Base-by-base conservation (phyloP, 2,329 filamentous ascomycete genomes). In the Alternaria panax region DNA sequence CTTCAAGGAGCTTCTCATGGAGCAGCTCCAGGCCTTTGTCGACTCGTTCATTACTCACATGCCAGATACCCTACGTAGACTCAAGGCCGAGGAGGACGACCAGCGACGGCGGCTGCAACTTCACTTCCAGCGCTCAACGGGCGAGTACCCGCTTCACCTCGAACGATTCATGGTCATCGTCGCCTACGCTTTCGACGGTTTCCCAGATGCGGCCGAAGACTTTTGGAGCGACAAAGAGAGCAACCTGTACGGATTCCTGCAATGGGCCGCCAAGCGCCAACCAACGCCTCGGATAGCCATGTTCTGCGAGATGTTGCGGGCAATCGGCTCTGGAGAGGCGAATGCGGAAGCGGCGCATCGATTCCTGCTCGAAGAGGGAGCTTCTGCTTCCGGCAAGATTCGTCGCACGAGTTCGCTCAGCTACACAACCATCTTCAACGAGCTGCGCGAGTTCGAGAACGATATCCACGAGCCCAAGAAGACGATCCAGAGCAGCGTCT, bases 241-340 rank as follows among this genome's bases (percentile, higher is more conserved):
- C 73, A 97, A 97, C 68, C 82, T 99, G 30, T 92, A 93, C 63
- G 95, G 95, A 0, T 99, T 99, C 75, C 85, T 99, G 75, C 92
- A 96, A 65, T 99, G 95, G 95, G 92, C 93, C n/a, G 97, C 95
- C 4, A 90, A 92, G 68, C 86, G 95, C 69, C 93, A 96, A 61
- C 97, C 96, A 0, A 97, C 96, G 0, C 95, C 95, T n/a, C 86
- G 97, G 24, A 93, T 96, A 59, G 95, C 92, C 62, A 93, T 94
- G 12, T 99, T 98, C 70, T 99, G 95, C 77, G 94, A 98, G 75
- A 94, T 99, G 88, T 83, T 99, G 16, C 91, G 93, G 72, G 90
- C 93, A 1, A 89, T 99, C 47, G 92, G 95, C 0, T 88, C 90
- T 51, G 92, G 92, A 52, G 87, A 92, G 54, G 87, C 91, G 53